These are phyloP conservation scores for Aphanomyces cochlioides DNA, from an alignment of 352 stramenopile species.

Conservation along the genomic window DNA sequence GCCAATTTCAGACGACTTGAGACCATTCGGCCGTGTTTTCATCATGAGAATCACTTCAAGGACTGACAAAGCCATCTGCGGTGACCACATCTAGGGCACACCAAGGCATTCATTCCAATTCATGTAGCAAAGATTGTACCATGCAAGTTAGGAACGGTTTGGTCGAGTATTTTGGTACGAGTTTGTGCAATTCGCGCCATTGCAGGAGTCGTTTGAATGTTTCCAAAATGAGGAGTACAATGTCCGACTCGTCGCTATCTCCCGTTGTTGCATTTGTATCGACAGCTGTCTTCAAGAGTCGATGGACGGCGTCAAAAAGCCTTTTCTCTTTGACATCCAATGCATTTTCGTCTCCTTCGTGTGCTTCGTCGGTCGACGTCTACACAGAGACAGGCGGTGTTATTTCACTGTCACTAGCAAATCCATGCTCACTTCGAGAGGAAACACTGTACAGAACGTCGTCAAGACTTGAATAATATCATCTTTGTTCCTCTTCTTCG, in stretches of 20 bases:
- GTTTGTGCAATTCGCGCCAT: constrained; percentile 75
- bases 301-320: constrained; percentile 69
- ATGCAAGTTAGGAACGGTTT: constrained; percentile 77
- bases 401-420: constrained; percentile 11
- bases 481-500: constrained; percentile 39
- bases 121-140: constrained; percentile 31
- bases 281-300: constrained; percentile 45
- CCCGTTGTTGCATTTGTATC: neutral
- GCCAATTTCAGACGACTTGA: constrained; percentile 52
- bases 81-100: constrained; percentile 43
- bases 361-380: constrained; percentile 2
- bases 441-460: constrained; percentile 75
- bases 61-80: constrained; percentile 48
- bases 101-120: neutral
- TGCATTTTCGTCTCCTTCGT: constrained; percentile 35
- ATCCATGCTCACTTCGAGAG: constrained; percentile 45
- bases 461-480: constrained; percentile 53
- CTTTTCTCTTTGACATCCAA: constrained; percentile 68
- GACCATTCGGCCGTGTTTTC: constrained; percentile 47
- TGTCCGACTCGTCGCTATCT: constrained; percentile 13
- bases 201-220: constrained; percentile 71
- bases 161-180: constrained; percentile 76
- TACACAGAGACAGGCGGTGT: no score
- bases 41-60: constrained; percentile 66
- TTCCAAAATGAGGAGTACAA: constrained; percentile 40